Base-by-base conservation (phyloP, 441 rosid species). In the Gossypium lobatum region DNA sequence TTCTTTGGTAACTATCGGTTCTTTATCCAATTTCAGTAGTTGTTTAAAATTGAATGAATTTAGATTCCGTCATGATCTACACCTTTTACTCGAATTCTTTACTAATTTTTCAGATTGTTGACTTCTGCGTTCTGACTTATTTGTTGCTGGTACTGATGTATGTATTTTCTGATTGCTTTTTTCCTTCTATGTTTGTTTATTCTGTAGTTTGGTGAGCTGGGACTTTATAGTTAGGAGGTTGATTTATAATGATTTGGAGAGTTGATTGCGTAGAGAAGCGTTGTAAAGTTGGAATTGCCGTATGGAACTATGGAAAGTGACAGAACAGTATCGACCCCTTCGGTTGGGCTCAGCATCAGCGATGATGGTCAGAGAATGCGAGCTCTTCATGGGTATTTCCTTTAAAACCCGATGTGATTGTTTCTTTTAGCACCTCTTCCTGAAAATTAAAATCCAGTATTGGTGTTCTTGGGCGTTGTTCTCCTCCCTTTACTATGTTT, bases 221-320 rank as follows among this genome's bases (percentile, higher is more conserved):
- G 28, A 63, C 45, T 73, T 75, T 16, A 6, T 34, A 46, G 60
- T 61, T 70, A 48, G 79, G 85, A 48, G 79, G 85, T 54, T 45
- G 78, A 37, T 59, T 72, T 78, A 86, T 85, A 73, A 92, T 92
- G 96, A 77, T 83, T 82, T 80, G 89, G 92, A 87, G 88, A 76
- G 37, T 70, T 76, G 54, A 74, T 78, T 78, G 77, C 60, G 78
- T 80, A 80, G 85, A 86, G 46, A 84, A 79, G 72, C 80, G 83
- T 74, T 67, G 77, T 71, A 82, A 78, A 72, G 84, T 84, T 72
- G 94, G 93, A 76, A 88, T 84, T 74, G 83, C 86, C 77, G 80
- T 87, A 77, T 83, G 88, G 48, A 88, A 83, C 52, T 78, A 95
- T 95, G 99, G 91, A 89, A 86, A 82, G 91, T 89, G 92, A 90